Evolutionary conservation across 148 eudicot genomes (phyloP).

Genomic region (Drosera capensis): DNA sequence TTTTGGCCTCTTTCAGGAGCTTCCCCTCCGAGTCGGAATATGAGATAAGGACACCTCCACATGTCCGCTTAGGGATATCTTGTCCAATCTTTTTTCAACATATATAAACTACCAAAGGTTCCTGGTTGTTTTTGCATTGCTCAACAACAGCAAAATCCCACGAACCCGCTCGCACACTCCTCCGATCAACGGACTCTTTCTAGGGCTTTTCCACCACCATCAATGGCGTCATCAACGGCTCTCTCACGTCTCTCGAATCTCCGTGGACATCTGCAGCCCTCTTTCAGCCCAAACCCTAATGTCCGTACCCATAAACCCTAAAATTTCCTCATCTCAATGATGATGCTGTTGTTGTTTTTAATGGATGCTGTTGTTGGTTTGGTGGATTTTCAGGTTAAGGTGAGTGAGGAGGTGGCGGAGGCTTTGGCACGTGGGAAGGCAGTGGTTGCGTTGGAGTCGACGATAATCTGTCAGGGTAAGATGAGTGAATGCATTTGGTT

Average conservation of each 20-base stretch:
- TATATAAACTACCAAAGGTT: too few species aligned
- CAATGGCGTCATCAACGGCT: conserved; percentile 41
- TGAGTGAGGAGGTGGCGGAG: conserved; percentile 55
- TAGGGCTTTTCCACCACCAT: too few species aligned
- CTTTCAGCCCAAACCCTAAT: conserved; percentile 1
- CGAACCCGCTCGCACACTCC: too few species aligned
- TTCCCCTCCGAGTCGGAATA: too few species aligned
- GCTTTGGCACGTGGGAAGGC: conserved; percentile 62
- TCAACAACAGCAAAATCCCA: too few species aligned
- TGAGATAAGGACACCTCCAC: too few species aligned
- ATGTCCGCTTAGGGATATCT: too few species aligned
- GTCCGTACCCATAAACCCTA: not conserved
- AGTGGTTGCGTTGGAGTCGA: conserved; percentile 89
- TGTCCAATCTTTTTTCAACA: too few species aligned
- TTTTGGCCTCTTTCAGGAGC: too few species aligned
- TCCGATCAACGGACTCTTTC: too few species aligned
- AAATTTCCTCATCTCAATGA: not conserved
- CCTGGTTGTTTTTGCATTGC: too few species aligned
- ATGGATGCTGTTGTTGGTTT: not conserved
- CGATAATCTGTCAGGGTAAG: conserved; percentile 86
- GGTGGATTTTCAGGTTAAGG: conserved; percentile 18
- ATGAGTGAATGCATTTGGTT: not conserved
- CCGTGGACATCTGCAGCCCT: conserved; percentile 30
- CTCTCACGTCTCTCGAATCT: conserved; percentile 33
- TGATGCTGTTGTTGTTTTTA: not conserved